A percentile compares a stretch with the other conserved stretches of the same genome.
phyloP scores from a whole-genome alignment of 139 green algal genomes.

The Closterium sp. region DNA sequence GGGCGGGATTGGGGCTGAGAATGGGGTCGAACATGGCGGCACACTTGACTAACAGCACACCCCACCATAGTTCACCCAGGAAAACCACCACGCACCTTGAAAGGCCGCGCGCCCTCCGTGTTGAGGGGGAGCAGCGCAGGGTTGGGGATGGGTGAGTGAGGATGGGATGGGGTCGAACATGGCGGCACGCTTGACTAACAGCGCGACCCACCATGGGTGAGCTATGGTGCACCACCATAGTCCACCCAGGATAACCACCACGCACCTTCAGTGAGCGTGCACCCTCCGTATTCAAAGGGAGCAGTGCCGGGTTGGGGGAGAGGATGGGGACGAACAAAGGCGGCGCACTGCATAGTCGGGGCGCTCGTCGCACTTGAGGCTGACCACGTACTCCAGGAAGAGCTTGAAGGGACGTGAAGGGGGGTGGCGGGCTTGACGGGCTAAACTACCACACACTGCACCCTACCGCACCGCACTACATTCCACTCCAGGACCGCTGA shows the following conservation, averaged over 20 bases:
- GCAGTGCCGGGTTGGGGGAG: constrained; percentile 60
- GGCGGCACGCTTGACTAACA: too few relatives aligned
- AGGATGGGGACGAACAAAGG: constrained; percentile 95
- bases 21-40: too few relatives aligned
- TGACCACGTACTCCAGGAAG: constrained; percentile 95
- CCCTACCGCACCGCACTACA: too few relatives aligned
- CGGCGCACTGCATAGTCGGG: constrained; percentile 84
- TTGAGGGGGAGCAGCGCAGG: constrained; percentile 75
- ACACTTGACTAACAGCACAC: too few relatives aligned
- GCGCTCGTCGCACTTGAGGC: constrained; percentile 98
- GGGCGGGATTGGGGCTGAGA: too few relatives aligned
- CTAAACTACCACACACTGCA: too few relatives aligned
- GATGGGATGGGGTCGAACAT: too few relatives aligned
- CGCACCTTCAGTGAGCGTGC: constrained; percentile 6
- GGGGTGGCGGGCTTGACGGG: not conserved
- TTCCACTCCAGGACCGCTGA: not conserved
- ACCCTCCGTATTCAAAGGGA: constrained; percentile 82
- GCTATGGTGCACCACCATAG: too few relatives aligned
- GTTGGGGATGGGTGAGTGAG: too few relatives aligned
- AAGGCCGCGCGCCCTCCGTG: constrained; percentile 55
- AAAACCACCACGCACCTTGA: constrained; percentile 4
- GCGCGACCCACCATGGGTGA: too few relatives aligned
- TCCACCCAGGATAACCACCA: too few relatives aligned
- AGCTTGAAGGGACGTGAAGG: constrained; percentile 72
- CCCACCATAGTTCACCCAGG: too few relatives aligned